phyloP scores from a whole-genome alignment of 1,284 basidiomycete species.

The Stereum hirsutum region DNA sequence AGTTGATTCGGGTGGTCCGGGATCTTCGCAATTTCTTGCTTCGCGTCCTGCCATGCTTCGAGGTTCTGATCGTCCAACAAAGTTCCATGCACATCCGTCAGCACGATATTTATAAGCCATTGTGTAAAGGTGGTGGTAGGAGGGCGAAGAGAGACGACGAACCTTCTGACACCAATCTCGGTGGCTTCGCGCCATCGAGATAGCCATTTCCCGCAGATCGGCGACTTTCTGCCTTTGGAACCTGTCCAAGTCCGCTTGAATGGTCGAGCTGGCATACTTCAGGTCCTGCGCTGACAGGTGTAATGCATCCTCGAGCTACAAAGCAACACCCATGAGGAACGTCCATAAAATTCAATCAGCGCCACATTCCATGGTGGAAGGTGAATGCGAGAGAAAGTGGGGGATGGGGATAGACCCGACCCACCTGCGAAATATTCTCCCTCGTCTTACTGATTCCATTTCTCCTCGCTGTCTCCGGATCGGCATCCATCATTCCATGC shows the following conservation, averaged over 20 bases:
- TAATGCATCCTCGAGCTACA: slow-evolving; percentile 84
- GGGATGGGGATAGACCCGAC: slow-evolving; percentile 16
- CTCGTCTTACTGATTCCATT: slow-evolving; percentile 91
- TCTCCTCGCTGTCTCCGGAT: slow-evolving; percentile 91
- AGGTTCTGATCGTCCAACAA: slow-evolving; percentile 58
- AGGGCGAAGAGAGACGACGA: slow-evolving; percentile 11
- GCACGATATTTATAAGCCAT: slow-evolving; percentile 1
- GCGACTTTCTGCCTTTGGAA: slow-evolving; percentile 99
- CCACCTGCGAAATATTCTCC: slow-evolving; percentile 88
- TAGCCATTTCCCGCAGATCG: slow-evolving; percentile 87
- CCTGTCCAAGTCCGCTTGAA: slow-evolving; percentile 95
- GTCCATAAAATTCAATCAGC: not conserved
- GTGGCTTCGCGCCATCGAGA: slow-evolving; percentile 85
- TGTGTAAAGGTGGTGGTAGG: slow-evolving; percentile 4
- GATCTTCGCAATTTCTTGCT: slow-evolving; percentile 83
- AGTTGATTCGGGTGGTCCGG: slow-evolving; percentile 75
- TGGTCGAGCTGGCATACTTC: slow-evolving; percentile 91
- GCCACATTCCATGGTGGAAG: not conserved
- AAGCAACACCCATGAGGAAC: slow-evolving; percentile 1
- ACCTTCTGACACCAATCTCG: slow-evolving; percentile 95
- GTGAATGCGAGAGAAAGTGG: no score
- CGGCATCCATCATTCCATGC: slow-evolving; percentile 97
- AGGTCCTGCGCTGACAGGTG: slow-evolving; percentile 88
- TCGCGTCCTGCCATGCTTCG: slow-evolving; percentile 94
- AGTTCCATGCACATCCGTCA: slow-evolving; percentile 6